Percentiles rank a stretch among this genome's conserved stretches.
phyloP scores from a whole-genome alignment of 2,329 filamentous ascomycete species.

The Botryotinia calthae region DNA sequence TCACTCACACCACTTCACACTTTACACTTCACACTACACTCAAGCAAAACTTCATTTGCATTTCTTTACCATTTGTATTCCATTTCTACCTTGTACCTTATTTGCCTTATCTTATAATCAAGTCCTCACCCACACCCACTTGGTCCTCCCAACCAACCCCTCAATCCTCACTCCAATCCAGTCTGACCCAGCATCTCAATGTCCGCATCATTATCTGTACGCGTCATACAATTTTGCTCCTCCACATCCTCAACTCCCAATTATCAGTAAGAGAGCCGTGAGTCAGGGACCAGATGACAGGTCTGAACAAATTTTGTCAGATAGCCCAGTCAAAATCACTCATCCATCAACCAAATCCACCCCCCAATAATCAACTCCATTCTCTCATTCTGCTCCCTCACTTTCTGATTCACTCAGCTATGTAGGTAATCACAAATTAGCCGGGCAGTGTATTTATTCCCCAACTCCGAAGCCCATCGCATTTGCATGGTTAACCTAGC shows the following conservation, averaged over 20 bases:
- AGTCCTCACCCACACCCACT: background rate
- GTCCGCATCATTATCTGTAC: background rate
- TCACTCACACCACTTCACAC: too few species aligned
- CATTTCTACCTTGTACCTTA: constrained; percentile 2
- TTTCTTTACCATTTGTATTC: constrained; percentile 9
- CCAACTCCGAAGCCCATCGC: constrained; percentile 1
- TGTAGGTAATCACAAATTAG: constrained; percentile 7
- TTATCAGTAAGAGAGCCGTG: background rate
- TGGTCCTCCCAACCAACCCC: background rate
- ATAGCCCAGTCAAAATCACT: background rate
- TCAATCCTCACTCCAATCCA: background rate
- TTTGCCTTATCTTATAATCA: constrained; percentile 9
- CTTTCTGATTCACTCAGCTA: background rate
- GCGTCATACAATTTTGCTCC: background rate
- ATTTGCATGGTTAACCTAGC: background rate
- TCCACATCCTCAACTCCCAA: background rate
- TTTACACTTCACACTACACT: background rate
- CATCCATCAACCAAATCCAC: background rate
- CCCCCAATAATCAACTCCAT: background rate
- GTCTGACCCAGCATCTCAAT: background rate
- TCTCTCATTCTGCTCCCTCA: too few species aligned
- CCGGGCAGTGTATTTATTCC: background rate
- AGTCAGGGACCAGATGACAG: background rate
- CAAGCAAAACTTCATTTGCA: background rate
- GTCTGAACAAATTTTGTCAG: background rate